Base-by-base conservation (phyloP, 148 eudicot genomes). In the Chenopodium quinoa region DNA sequence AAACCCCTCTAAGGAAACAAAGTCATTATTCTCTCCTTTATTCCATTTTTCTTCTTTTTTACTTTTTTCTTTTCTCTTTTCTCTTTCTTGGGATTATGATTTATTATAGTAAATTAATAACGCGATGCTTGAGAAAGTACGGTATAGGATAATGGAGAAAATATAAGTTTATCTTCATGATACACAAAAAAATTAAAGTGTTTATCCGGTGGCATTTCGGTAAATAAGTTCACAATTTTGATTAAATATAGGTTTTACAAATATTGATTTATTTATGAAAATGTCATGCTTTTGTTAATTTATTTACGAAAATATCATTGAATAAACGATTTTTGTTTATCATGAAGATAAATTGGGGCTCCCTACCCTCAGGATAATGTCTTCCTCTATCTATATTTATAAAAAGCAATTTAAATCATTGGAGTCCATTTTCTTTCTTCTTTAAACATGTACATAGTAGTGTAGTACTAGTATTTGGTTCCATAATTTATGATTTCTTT, bases 1-100 rank as follows among this genome's bases (percentile, higher is more conserved):
- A 79, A 83, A 62, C 40, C 80, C 79, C 71, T 12, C 52, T 58
- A 56, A 29, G 73, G 80, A 83, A 83, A 79, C 82, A 79, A 83
- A 75, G 78, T 17, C 71, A 68, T 79, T 84, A 84, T 83, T 83
- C 85, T 66, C 70, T 75, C 37, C 85, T 83, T 83, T 83, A 78
- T 73, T 78, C 77, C 78, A 17, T 4, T 54, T 50, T 37, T 40
- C 17, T 34, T 10, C 27, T 23, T 77, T 40, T 54, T 60, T 32
- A 12, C 63, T 56, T 79, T 77, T 48, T 20, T 1, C n/a, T 60
- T 40, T 75, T 37, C 82, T 1, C n/a, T 60, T 40, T 75, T 37
- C 82, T 50, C 82, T 83, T 78, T 78, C 9, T 65, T 32, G 44
- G n/a, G 64, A 56, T 77, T 60, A 37, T 75, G 54, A 67, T 50